Evolutionary conservation across 495 filamentous ascomycete species (phyloP).

Genomic region (Beverwykella pulmonaria): DNA sequence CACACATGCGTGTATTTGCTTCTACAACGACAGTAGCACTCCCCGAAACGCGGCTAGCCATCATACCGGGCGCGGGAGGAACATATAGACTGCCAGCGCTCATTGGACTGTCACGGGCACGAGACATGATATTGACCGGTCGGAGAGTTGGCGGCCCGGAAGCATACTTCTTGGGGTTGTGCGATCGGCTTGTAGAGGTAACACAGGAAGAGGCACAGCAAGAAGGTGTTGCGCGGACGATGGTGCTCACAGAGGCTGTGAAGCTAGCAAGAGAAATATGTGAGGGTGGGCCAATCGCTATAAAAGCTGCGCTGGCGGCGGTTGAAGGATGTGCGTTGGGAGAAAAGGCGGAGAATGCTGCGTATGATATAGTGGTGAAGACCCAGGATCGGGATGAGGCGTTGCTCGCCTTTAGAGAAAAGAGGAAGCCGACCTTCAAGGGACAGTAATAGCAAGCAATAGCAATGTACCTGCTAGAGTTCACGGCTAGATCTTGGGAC

Average conservation of each 20-base stretch:
- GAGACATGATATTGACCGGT: constrained; percentile 85
- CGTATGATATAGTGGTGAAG: constrained; percentile 76
- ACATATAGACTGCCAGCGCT: constrained; percentile 80
- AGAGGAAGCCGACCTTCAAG: constrained; percentile 82
- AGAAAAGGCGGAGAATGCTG: constrained; percentile 72
- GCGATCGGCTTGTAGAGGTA: constrained; percentile 78
- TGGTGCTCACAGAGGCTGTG: constrained; percentile 72
- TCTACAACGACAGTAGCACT: constrained; percentile 74
- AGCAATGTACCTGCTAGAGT: background rate
- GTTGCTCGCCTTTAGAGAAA: constrained; percentile 83
- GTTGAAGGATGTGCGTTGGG: constrained; percentile 61
- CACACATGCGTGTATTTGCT: constrained; percentile 80
- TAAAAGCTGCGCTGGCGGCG: constrained; percentile 71
- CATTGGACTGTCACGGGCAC: constrained; percentile 72
- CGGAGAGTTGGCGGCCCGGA: constrained; percentile 75
- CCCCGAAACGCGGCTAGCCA: constrained; percentile 87
- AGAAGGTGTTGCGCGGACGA: constrained; percentile 58
- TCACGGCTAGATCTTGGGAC: background rate
- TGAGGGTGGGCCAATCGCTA: constrained; percentile 80
- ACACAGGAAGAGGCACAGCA: constrained; percentile 51
- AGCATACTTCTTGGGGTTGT: constrained; percentile 81
- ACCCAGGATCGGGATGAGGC: constrained; percentile 88
- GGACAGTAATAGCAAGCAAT: constrained; percentile 50
- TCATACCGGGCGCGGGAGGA: constrained; percentile 92
- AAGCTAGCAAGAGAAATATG: constrained; percentile 79